Evolutionary conservation across 306 rosid species (phyloP).

Genomic region (Lathyrus aphaca): DNA sequence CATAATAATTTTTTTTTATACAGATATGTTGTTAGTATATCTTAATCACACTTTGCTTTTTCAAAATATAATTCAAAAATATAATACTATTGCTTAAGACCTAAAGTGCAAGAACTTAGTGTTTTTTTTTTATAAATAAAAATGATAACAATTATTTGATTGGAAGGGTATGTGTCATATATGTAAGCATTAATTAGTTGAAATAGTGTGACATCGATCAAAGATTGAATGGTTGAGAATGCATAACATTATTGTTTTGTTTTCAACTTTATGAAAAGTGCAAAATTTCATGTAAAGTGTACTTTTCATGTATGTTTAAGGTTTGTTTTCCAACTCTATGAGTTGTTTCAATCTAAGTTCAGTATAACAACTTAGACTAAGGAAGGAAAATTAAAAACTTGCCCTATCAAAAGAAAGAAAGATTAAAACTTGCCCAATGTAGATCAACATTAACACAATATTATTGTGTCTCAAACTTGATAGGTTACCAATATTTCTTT

Average conservation of each 20-base stretch:
- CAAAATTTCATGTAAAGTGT: background rate
- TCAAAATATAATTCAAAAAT: background rate
- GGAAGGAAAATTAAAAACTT: conserved; percentile 19
- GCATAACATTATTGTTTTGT: conserved; percentile 1
- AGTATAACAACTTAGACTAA: background rate
- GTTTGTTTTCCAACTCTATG: background rate
- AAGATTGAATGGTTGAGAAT: conserved; percentile 26
- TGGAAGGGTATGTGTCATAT: too few species aligned
- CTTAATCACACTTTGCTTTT: conserved; percentile 37
- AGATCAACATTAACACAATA: conserved; percentile 10
- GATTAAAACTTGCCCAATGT: conserved; percentile 3
- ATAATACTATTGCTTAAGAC: background rate
- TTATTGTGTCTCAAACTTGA: background rate
- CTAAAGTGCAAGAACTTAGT: background rate
- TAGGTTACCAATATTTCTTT: background rate
- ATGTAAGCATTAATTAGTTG: background rate
- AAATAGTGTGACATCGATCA: background rate
- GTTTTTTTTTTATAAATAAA: too few species aligned
- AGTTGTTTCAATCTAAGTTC: conserved; percentile 1
- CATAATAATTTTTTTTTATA: background rate
- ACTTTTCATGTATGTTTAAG: conserved; percentile 2
- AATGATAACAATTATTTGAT: conserved; percentile 12
- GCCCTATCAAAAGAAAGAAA: conserved; percentile 12
- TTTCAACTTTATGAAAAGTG: conserved; percentile 12
- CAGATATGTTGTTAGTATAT: conserved; percentile 32